Conservation (phyloP, 768 basidiomycete genomes). For the Hygrocybe coccinea region DNA sequence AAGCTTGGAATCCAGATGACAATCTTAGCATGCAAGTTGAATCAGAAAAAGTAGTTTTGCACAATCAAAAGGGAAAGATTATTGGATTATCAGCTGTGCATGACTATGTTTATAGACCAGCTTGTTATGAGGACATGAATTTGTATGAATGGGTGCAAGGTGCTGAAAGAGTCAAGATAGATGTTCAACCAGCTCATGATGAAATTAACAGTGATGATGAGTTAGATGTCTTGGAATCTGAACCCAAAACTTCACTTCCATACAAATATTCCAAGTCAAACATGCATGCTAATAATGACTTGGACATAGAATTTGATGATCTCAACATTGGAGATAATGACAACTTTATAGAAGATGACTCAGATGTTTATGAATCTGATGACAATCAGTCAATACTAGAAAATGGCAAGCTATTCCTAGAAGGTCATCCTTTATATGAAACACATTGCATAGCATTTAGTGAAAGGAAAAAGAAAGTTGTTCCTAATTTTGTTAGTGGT, state of each 20-base stretch:
- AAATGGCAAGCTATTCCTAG: background rate
- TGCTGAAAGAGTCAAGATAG: background rate
- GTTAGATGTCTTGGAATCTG: background rate
- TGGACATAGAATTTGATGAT: background rate
- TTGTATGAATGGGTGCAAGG: slow-evolving; percentile 28
- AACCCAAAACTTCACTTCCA: too few relatives aligned
- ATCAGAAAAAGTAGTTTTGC: background rate
- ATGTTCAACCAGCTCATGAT: background rate
- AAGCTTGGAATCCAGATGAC: background rate
- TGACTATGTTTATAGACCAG: slow-evolving; percentile 27
- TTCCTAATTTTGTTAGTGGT: slow-evolving; percentile 31
- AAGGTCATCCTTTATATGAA: slow-evolving; percentile 2
- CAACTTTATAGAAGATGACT: slow-evolving; percentile 15
- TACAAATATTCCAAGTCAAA: too few relatives aligned
- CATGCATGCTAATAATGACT: too few relatives aligned
- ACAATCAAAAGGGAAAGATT: too few relatives aligned
- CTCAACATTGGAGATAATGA: background rate
- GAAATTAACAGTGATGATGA: too few relatives aligned
- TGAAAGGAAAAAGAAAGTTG: slow-evolving; percentile 2
- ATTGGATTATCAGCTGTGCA: too few relatives aligned
- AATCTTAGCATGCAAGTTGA: too few relatives aligned
- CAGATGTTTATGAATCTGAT: slow-evolving; percentile 21
- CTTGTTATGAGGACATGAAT: slow-evolving; percentile 14
- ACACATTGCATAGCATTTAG: background rate
- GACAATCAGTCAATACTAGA: background rate